Evolutionary conservation across 371 early-diverging fungal genomes (phyloP), one percentile per base, ranked within the genome.

Genomic region (Cokeromyces recurvatus): DNA sequence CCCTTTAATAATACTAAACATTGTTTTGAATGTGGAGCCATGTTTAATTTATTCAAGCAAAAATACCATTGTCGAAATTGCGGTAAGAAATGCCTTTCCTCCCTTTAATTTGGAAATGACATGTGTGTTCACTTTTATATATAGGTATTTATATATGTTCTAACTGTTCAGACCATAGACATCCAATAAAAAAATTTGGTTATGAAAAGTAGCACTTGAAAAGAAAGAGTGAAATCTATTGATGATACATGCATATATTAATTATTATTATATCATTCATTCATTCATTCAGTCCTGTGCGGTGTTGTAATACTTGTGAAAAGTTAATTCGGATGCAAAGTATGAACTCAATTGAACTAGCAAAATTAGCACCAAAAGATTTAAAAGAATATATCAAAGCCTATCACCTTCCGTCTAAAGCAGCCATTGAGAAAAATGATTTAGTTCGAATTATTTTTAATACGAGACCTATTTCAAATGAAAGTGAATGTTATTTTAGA

Each of bases 181-280:
- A 52, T 21, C n/a, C 59, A 3, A 32, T 78, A 12, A 57, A 64
- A 38, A 74, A 75, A 38, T 78, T 67, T 60, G 75, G 75, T 20
- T 74, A 73, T 51, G 56, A 63, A n/a, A 59, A 64, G 78, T 77
- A 68, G 59, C n/a, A n/a, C n/a, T n/a, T n/a, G n/a, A n/a, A n/a
- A n/a, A n/a, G n/a, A n/a, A n/a, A n/a, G n/a, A n/a, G n/a, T n/a
- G n/a, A n/a, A n/a, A n/a, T n/a, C 8, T 29, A 29, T 29, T 29
- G n/a, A n/a, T n/a, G n/a, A n/a, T n/a, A n/a, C n/a, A n/a, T n/a
- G n/a, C n/a, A n/a, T n/a, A n/a, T n/a, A n/a, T n/a, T n/a, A n/a
- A n/a, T n/a, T n/a, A n/a, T n/a, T n/a, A n/a, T 29, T 8, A 29
- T 29, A 39, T 46, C 22, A 31, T 38, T 19, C 17, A 37, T 16